Percentiles rank a stretch among this genome's conserved stretches.
These are phyloP conservation scores for Pseudozyma pruni DNA, from an alignment of 1,284 basidiomycete genomes.

Conservation along the genomic window DNA sequence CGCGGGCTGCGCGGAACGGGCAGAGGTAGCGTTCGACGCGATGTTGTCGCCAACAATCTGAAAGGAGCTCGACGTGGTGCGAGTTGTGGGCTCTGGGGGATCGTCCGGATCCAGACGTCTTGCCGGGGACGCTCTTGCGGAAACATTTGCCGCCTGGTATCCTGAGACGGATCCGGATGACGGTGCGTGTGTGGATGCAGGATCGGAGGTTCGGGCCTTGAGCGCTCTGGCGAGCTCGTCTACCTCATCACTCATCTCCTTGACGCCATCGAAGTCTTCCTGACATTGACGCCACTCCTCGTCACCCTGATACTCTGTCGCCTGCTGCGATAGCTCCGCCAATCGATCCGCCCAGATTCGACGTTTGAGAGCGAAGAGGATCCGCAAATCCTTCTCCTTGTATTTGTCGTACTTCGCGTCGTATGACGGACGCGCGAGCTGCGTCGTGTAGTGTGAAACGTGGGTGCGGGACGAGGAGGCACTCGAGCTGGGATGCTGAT, in stretches of 20 bases:
- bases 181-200: neutral
- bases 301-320: neutral
- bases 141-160: neutral
- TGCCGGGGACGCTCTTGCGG: neutral
- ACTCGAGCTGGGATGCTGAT: constrained; percentile 17
- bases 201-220: neutral
- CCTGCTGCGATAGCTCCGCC: neutral
- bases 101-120: neutral
- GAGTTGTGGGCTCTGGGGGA: neutral
- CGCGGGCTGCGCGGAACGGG: neutral
- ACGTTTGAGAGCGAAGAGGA: neutral
- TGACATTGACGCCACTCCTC: constrained; percentile 4
- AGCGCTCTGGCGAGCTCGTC: neutral
- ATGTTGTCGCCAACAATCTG: constrained; percentile 34
- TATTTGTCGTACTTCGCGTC: constrained; percentile 3
- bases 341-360: neutral
- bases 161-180: neutral
- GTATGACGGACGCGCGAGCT: neutral
- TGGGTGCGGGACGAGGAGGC: constrained; percentile 3
- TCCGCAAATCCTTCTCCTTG: constrained; percentile 8
- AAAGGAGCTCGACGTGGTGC: constrained; percentile 24
- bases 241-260: neutral
- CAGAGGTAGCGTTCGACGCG: neutral
- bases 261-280: neutral
- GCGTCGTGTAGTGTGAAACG: neutral